Evolutionary conservation across 306 rosid species (phyloP).

Genomic region (Sesbania bispinosa): DNA sequence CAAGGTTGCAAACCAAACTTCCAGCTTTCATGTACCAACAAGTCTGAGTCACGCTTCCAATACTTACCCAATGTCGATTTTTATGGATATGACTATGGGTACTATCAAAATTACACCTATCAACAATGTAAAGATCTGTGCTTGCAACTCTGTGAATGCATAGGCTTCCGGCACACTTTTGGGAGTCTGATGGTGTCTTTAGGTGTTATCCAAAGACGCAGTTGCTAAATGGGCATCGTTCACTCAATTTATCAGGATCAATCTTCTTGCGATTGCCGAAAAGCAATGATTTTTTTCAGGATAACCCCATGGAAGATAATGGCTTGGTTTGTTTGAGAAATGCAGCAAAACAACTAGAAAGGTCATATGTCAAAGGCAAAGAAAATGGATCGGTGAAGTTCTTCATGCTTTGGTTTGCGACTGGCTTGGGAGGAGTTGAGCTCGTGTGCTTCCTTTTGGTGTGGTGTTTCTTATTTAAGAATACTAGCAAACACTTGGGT

Average conservation of each 20-base stretch:
- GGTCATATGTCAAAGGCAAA: not conserved
- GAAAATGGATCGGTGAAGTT: slow-evolving; percentile 12
- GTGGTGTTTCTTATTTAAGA: slow-evolving; percentile 15
- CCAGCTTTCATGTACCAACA: not conserved
- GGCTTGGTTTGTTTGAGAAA: not conserved
- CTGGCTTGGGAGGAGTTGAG: slow-evolving; percentile 24
- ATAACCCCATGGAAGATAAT: not conserved
- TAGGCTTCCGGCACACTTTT: slow-evolving; percentile 5
- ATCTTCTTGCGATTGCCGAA: not conserved
- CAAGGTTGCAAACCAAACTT: slow-evolving; percentile 24
- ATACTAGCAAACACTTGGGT: not conserved
- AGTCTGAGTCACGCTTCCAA: not conserved
- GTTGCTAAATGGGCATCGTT: not conserved
- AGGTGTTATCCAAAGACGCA: slow-evolving; percentile 6
- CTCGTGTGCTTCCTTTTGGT: not conserved
- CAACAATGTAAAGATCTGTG: not conserved
- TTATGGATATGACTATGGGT: slow-evolving; percentile 9
- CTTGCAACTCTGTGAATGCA: not conserved
- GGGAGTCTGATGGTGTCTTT: not conserved
- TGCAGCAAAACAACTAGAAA: not conserved
- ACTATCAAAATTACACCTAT: not conserved
- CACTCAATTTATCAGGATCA: not conserved
- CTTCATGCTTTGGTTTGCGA: slow-evolving; percentile 14
- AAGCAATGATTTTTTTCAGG: not conserved
- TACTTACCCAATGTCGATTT: not conserved